A percentile compares a stretch with the other conserved stretches of the same genome.
Evolutionary conservation across 305 asterid genomes (phyloP).

Genomic region (Solanum aculeatissimum): DNA sequence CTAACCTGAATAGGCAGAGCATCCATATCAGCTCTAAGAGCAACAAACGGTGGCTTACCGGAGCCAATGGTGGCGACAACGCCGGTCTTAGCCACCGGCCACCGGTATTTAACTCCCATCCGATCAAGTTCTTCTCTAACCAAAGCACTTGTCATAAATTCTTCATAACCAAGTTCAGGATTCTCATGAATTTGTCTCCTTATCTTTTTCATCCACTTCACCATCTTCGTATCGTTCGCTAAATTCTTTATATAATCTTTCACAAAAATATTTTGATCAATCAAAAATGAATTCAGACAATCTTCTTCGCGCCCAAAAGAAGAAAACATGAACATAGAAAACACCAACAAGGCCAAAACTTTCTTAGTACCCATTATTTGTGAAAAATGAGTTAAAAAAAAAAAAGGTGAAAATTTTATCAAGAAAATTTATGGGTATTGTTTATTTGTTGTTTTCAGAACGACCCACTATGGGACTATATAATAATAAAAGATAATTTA

Average conservation of each 20-base stretch:
- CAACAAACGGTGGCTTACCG: constrained; percentile 40
- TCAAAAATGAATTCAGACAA: not conserved
- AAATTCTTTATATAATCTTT: constrained; percentile 8
- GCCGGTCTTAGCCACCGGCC: constrained; percentile 50
- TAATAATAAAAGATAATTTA: not conserved
- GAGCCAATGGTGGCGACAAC: constrained; percentile 33
- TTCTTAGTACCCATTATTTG: not conserved
- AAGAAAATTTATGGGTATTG: not conserved
- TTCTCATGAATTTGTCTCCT: constrained; percentile 36
- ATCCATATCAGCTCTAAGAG: constrained; percentile 53
- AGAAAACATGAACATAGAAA: not conserved
- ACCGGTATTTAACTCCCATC: constrained; percentile 26
- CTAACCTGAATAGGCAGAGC: constrained; percentile 45
- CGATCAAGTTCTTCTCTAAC: constrained; percentile 31
- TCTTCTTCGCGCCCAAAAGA: not conserved
- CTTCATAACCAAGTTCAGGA: constrained; percentile 44
- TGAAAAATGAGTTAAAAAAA: not conserved
- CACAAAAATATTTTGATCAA: not conserved
- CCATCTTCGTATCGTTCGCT: constrained; percentile 17
- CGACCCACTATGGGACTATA: not conserved
- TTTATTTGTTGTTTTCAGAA: not conserved
- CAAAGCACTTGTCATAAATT: constrained; percentile 32
- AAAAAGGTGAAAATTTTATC: not conserved
- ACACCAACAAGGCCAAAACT: not conserved
- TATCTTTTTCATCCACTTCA: constrained; percentile 28